Evolutionary conservation across 140 eudicot genomes (phyloP), one percentile per base, ranked within the genome.

Genomic region (Cichorium intybus): DNA sequence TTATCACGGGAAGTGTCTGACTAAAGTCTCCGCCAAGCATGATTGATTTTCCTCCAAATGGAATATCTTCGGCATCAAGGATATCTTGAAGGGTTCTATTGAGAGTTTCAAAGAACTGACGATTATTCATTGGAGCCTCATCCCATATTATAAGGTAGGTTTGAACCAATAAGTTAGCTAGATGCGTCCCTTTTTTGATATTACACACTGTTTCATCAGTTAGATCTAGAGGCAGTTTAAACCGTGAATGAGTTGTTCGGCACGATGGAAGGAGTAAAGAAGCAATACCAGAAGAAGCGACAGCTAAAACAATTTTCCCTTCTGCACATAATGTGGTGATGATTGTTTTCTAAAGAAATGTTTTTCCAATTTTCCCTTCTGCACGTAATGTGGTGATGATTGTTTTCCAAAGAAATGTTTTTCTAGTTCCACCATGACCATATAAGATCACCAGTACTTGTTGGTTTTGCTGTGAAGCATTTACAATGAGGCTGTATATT

Each of bases 211-310:
- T 48, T 9, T 29, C 14, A 7, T 63, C 68, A 7, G 56, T 10
- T 1, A 53, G 1, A 15, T 58, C 56, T 2, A 74, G 0, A 1
- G 77, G 67, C n/a, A 79, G 47, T 6, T 57, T 31, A 11, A 74
- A 74, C 0, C 74, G 21, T 0, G 74, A 74, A 20, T 79, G 75
- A 0, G 75, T 49, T 8, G 77, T 69, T 22, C 65, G 16, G 0
- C 77, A 66, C 0, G 70, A 71, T 0, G 56, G 72, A 2, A 73
- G 16, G 12, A 79, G 55, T 7, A 60, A 20, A 1, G 75, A 26
- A 3, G 73, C 74, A 18, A 73, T 60, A 1, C 60, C 61, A 15
- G 51, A 21, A 1, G 48, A 18, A 0, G 53, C 72, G 3, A 66
- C 72, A 0, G 48, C 62, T 1, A 52, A 37, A 11, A 66, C 61